Evolutionary conservation across 257 asterid species (phyloP).

Genomic region (Solanum verrucosum): DNA sequence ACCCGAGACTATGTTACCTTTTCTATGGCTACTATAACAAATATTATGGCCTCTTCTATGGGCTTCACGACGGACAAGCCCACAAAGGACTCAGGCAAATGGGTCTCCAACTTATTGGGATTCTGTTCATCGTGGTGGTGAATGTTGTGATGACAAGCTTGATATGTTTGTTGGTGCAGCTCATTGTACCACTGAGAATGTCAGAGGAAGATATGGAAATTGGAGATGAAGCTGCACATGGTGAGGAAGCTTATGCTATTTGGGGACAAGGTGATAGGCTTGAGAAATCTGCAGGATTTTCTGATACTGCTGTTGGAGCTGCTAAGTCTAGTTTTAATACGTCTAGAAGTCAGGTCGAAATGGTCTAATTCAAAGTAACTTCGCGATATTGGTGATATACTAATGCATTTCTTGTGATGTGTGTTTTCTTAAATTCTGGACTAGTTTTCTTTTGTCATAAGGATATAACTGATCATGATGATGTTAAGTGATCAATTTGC

Average conservation of each 20-base stretch:
- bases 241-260: constrained; percentile 70
- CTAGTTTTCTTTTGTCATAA: neutral
- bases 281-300: constrained; percentile 27
- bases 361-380: constrained; percentile 11
- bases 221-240: constrained; percentile 76
- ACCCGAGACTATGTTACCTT: constrained; percentile 41
- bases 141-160: constrained; percentile 45
- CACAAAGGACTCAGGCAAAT: constrained; percentile 41
- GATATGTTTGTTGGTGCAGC: constrained; percentile 29
- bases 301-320: constrained; percentile 4
- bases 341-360: constrained; percentile 27
- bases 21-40: constrained; percentile 23
- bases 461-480: neutral
- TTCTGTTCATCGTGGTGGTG: constrained; percentile 22
- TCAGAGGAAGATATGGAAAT: constrained; percentile 61
- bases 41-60: constrained; percentile 45
- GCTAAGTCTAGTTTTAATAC: neutral
- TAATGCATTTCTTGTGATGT: neutral
- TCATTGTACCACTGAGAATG: constrained; percentile 58
- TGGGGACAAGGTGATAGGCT: constrained; percentile 72
- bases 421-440: neutral
- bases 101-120: constrained; percentile 41
- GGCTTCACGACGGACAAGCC: constrained; percentile 18
- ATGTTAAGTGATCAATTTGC: neutral
- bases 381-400: neutral